A percentile compares a stretch with the other conserved stretches of the same genome.
Conservation (phyloP, 139 green algal genomes). For the Chlorella sp. region DNA sequence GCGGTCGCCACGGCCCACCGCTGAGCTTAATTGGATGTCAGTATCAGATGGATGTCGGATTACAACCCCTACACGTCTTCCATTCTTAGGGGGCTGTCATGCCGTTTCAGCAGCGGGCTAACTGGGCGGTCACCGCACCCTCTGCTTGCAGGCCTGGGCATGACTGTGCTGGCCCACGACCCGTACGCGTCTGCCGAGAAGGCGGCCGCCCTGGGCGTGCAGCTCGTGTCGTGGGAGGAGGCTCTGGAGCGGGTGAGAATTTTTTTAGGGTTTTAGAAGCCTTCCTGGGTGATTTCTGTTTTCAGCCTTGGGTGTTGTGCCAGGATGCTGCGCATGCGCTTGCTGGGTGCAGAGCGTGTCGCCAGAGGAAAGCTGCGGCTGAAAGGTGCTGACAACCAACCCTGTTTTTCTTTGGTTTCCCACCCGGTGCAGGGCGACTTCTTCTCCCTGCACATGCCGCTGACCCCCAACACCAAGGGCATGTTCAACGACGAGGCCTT, state of each 20-base stretch:
- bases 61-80: too few species aligned
- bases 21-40: too few species aligned
- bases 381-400: not conserved
- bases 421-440: conserved; percentile 68
- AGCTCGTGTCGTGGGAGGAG: conserved; percentile 90
- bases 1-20: too few species aligned
- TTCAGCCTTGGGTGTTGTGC: not conserved
- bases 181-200: conserved; percentile 90
- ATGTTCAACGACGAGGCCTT: conserved; percentile 92
- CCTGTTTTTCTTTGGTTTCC: not conserved
- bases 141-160: conserved; percentile 69
- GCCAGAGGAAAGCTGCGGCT: not conserved
- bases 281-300: not conserved
- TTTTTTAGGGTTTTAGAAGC: too few species aligned
- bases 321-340: not conserved
- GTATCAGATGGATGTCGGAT: too few species aligned
- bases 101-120: too few species aligned
- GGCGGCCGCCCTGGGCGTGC: conserved; percentile 71
- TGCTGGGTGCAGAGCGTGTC: not conserved
- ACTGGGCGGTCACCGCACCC: too few species aligned
- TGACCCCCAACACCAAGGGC: conserved; percentile 79
- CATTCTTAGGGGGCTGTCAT: too few species aligned
- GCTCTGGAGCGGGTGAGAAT: conserved; percentile 55
- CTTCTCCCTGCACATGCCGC: conserved; percentile 90
- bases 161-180: conserved; percentile 90